Evolutionary conservation across 1,284 basidiomycete species (phyloP), one percentile per base, ranked within the genome.

Genomic region (Fomitopsis schrenkii): DNA sequence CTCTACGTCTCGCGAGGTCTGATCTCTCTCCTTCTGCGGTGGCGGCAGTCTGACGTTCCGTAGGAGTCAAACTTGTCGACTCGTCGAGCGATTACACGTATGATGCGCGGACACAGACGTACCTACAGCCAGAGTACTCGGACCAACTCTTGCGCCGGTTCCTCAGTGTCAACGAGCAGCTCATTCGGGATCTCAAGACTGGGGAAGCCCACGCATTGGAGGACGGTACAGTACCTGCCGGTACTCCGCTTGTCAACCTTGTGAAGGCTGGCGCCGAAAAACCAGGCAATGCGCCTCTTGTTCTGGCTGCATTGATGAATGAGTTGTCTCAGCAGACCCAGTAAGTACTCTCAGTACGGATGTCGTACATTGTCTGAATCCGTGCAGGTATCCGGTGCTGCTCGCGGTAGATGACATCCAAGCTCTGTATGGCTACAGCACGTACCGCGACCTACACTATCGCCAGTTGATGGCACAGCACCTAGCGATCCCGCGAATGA

Each of bases 341-440:
- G 89, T 93, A 50, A 58, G 81, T 80, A 10, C 46, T 45, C 46
- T 26, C 8, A n/a, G 9, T 9, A 17, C 15, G 44, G 2, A 30
- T 48, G 5, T 5, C n/a, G 17, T 17, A 40, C 35, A 2, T 26
- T 35, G 38, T 40, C 38, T 40, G 8, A 40, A 3, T 3, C 9
- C 9, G 38, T 15, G 38, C 38, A 89, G 80, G 57, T 74, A 79
- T 72, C 93, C 95, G 0, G 88, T 97, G 1, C 74, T 98, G 6
- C 76, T 97, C 33, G 95, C 94, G 0, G 76, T 97, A 0, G 96
- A 98, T 70, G 93, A 96, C 67, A 86, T 90, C 68, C 95, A 97
- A 71, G 82, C 91, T 0, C 77, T 97, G 38, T 96, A 93, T 72
- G 79, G 83, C 68, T 85, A 89, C 0, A 73, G 79, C 19, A 40